A percentile compares a stretch with the other conserved stretches of the same genome.
Conservation (phyloP, 768 basidiomycete genomes). For the Termitomyces eurrhizus region DNA sequence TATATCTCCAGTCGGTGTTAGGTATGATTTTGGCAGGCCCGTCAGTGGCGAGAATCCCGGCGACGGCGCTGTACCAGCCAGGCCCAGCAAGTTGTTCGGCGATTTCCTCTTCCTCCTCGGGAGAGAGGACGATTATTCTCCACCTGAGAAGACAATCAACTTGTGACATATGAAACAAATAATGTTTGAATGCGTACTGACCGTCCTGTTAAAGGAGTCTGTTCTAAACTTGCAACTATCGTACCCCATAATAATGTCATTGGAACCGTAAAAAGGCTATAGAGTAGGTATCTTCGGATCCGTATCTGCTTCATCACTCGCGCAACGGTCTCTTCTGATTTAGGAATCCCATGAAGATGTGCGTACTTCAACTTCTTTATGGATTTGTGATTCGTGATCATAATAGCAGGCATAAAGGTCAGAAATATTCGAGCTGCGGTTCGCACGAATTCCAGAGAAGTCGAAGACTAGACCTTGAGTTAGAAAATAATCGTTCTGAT, state of each 20-base stretch:
- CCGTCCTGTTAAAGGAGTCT: constrained; percentile 85
- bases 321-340: constrained; percentile 51
- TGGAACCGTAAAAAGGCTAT: constrained; percentile 59
- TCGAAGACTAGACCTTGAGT: constrained; percentile 55
- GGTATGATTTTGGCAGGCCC: constrained; percentile 63
- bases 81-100: constrained; percentile 75
- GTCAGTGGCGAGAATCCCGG: constrained; percentile 69
- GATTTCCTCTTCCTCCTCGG: constrained; percentile 90
- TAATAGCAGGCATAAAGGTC: constrained; percentile 68
- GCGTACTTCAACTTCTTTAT: constrained; percentile 47
- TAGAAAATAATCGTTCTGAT: neutral
- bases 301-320: constrained; percentile 45
- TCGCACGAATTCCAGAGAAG: constrained; percentile 66
- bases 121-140: constrained; percentile 85
- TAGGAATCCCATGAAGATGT: constrained; percentile 45
- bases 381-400: constrained; percentile 54
- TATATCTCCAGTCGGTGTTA: constrained; percentile 81
- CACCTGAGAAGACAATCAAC: constrained; percentile 44
- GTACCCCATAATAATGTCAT: constrained; percentile 61
- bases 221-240: constrained; percentile 68
- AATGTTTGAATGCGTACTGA: constrained; percentile 27
- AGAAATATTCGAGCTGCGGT: constrained; percentile 69
- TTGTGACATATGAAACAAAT: neutral
- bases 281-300: constrained; percentile 44
- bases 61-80: constrained; percentile 85